These are phyloP conservation scores for Peterozyma xylosa DNA, from an alignment of 805 yeast species.

Conservation along the genomic window DNA sequence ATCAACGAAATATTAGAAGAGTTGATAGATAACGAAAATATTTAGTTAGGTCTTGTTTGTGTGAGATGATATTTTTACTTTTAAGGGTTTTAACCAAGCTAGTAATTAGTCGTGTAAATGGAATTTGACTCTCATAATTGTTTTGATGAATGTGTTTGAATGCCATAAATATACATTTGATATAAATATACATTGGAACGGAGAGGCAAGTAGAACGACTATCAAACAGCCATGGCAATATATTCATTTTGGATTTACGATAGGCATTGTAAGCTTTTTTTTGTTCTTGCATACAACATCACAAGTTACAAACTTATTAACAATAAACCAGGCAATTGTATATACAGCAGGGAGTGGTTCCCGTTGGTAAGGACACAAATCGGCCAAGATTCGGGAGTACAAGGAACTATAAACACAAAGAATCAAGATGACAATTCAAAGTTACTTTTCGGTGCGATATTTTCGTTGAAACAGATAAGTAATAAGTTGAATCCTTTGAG, in stretches of 20 bases:
- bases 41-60: background rate
- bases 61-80: no score
- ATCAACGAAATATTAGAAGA: slow-evolving; percentile 8
- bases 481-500: slow-evolving; percentile 34
- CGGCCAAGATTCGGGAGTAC: slow-evolving; percentile 6
- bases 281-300: background rate
- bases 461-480: slow-evolving; percentile 71
- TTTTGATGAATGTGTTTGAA: no score
- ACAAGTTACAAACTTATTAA: background rate
- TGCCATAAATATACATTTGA: no score
- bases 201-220: no score
- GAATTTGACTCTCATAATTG: no score
- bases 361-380: slow-evolving; percentile 4
- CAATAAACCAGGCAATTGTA: slow-evolving; percentile 50
- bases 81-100: no score
- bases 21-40: slow-evolving; percentile 3
- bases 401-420: slow-evolving; percentile 38
- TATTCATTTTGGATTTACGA: slow-evolving; percentile 89
- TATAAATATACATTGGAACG: no score
- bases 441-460: slow-evolving; percentile 77
- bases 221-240: slow-evolving; percentile 41
- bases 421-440: slow-evolving; percentile 69
- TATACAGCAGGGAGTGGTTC: slow-evolving; percentile 68
- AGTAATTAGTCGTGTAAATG: no score
- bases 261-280: slow-evolving; percentile 64